Percentiles rank a stretch among this genome's conserved stretches.
phyloP scores from a whole-genome alignment of 768 basidiomycete species.

The Kwoniella dejecticola region DNA sequence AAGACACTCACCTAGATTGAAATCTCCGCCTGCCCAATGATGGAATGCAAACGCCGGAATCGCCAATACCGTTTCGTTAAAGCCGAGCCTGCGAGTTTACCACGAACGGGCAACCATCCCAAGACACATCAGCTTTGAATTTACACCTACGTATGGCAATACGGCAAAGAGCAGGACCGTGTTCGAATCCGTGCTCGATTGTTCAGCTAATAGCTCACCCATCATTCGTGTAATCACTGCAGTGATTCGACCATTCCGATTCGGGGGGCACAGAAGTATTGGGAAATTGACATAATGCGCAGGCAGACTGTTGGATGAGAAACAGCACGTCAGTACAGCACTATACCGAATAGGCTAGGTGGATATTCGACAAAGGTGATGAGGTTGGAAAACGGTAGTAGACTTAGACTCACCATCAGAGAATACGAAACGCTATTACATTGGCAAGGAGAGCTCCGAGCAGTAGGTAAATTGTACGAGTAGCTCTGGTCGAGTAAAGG shows the following conservation, averaged over 20 bases:
- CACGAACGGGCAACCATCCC: background rate
- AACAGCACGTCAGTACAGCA: background rate
- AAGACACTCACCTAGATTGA: slow-evolving; percentile 5
- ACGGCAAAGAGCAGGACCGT: background rate
- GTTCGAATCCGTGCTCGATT: no score
- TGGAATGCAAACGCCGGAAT: slow-evolving; percentile 27
- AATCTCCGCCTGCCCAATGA: slow-evolving; percentile 19
- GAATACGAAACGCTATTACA: slow-evolving; percentile 41
- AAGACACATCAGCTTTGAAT: background rate
- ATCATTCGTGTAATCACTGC: slow-evolving; percentile 17
- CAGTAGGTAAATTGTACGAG: slow-evolving; percentile 32
- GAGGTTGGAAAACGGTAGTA: no score
- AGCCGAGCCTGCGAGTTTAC: slow-evolving; percentile 17
- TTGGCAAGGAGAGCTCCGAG: slow-evolving; percentile 27
- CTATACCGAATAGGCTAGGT: no score
- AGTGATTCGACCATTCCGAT: slow-evolving; percentile 8
- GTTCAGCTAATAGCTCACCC: no score
- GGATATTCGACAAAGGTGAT: background rate
- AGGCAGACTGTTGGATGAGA: slow-evolving; percentile 15
- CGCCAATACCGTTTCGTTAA: slow-evolving; percentile 12
- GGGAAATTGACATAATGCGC: slow-evolving; percentile 23
- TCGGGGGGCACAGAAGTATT: slow-evolving; percentile 5
- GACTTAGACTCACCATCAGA: slow-evolving; percentile 46
- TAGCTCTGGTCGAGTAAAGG: slow-evolving; percentile 34
- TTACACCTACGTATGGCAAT: background rate